Evolutionary conservation across 2,329 filamentous ascomycete genomes (phyloP), one percentile per base, ranked within the genome.

Genomic region (Tympanopsis confertula): DNA sequence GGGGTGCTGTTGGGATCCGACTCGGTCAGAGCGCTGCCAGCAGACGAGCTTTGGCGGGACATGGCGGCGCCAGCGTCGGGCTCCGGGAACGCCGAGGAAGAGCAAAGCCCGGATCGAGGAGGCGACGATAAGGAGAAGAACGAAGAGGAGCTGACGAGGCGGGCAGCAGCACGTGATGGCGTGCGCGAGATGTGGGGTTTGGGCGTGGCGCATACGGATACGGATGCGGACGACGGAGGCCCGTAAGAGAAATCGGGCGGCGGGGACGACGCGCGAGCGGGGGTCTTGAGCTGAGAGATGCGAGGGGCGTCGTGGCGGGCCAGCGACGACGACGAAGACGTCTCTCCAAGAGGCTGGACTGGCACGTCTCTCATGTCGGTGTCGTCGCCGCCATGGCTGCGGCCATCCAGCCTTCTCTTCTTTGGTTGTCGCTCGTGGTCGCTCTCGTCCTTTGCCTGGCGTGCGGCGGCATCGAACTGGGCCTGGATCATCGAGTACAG

Each of bases 401-500:
- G n/a, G n/a, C n/a, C n/a, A n/a, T n/a, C n/a, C n/a, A n/a, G n/a
- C n/a, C n/a, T n/a, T n/a, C n/a, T n/a, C n/a, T n/a, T n/a, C n/a
- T n/a, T n/a, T n/a, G n/a, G n/a, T n/a, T n/a, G n/a, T n/a, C n/a
- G n/a, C n/a, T n/a, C n/a, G n/a, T n/a, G n/a, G n/a, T n/a, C n/a
- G n/a, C n/a, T n/a, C n/a, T n/a, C n/a, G n/a, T n/a, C n/a, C n/a
- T n/a, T n/a, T n/a, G n/a, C n/a, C n/a, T n/a, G n/a, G n/a, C n/a
- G n/a, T 45, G 63, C 58, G 36, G 66, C 66, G 26, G 68, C 65
- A 43, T 81, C 72, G 47, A 78, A 78, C 45, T 80, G 74, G 13
- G 74, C 68, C 54, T 83, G 79, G 13, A 85, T 82, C 35, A 84
- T 61, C 10, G 79, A 79, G 55, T 85, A 85, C 1, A 85, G 66